phyloP scores from a whole-genome alignment of 495 filamentous ascomycete genomes.

The Penicillium bovifimosum region DNA sequence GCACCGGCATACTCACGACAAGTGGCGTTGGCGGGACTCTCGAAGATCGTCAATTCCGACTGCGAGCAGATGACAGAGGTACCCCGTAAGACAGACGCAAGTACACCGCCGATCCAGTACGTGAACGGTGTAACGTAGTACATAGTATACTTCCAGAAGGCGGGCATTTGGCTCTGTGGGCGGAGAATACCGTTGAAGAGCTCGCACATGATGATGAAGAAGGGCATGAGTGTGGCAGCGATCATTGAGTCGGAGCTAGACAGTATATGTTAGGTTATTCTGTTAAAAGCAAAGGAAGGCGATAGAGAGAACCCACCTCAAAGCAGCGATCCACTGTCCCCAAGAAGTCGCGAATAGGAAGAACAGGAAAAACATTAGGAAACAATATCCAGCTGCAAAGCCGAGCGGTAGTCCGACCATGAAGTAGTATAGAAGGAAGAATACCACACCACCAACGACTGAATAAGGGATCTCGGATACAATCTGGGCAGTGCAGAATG shows the following conservation, averaged over 20 bases:
- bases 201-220: slow-evolving; percentile 50
- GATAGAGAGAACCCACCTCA: slow-evolving; percentile 37
- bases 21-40: slow-evolving; percentile 52
- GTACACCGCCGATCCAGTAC: slow-evolving; percentile 71
- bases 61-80: slow-evolving; percentile 52
- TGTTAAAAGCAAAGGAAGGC: background rate
- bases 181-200: slow-evolving; percentile 81
- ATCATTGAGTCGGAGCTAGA: slow-evolving; percentile 62
- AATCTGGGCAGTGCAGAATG: slow-evolving; percentile 65
- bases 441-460: slow-evolving; percentile 61
- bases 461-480: slow-evolving; percentile 72
- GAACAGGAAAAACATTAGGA: slow-evolving; percentile 74
- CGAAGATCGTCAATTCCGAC: slow-evolving; percentile 58
- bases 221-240: slow-evolving; percentile 68
- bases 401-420: slow-evolving; percentile 57
- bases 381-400: slow-evolving; percentile 68
- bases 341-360: slow-evolving; percentile 72
- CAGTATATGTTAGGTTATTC: slow-evolving; percentile 24
- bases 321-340: slow-evolving; percentile 62
- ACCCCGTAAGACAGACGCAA: slow-evolving; percentile 64
- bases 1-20: slow-evolving; percentile 66
- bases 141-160: slow-evolving; percentile 72
- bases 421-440: slow-evolving; percentile 72
- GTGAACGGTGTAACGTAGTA: slow-evolving; percentile 83
- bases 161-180: slow-evolving; percentile 69